A percentile compares a stretch with the other conserved stretches of the same genome.
Evolutionary conservation across 768 basidiomycete species (phyloP).

Genomic region (Glaciozyma antarctica): DNA sequence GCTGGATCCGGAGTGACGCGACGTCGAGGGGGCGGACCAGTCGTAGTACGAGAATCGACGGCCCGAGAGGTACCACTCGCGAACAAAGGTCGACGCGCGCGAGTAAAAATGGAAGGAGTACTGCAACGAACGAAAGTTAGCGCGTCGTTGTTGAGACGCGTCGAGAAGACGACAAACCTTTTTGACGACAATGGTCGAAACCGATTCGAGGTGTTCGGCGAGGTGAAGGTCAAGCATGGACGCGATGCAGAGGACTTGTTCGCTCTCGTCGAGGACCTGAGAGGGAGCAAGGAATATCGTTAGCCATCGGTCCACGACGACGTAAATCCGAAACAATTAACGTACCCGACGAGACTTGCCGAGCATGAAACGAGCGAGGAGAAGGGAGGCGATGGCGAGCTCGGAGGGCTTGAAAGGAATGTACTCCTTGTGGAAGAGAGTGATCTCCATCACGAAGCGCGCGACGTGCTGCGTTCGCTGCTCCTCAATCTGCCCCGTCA

Average conservation of each 20-base stretch:
- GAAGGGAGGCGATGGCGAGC: slow-evolving; percentile 79
- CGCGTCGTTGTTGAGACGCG: background rate
- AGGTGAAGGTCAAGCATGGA: slow-evolving; percentile 76
- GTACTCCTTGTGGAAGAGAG: slow-evolving; percentile 94
- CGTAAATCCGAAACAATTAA: background rate
- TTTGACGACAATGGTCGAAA: slow-evolving; percentile 92
- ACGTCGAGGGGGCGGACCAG: slow-evolving; percentile 4
- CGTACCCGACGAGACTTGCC: slow-evolving; percentile 24
- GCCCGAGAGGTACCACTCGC: slow-evolving; percentile 87
- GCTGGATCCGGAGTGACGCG: background rate
- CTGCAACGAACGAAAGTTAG: background rate
- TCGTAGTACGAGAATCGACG: slow-evolving; percentile 43
- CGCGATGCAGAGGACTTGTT: slow-evolving; percentile 71
- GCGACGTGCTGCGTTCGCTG: slow-evolving; percentile 88
- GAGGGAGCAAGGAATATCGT: background rate
- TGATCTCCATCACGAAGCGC: slow-evolving; percentile 98
- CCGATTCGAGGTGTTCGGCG: slow-evolving; percentile 72
- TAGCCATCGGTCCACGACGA: background rate
- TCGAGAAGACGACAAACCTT: slow-evolving; percentile 44
- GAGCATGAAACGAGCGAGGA: slow-evolving; percentile 78
- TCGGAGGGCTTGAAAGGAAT: slow-evolving; percentile 73
- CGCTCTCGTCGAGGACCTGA: slow-evolving; percentile 61
- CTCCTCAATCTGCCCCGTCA: slow-evolving; percentile 56
- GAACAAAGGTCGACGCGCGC: slow-evolving; percentile 84
- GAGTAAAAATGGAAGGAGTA: slow-evolving; percentile 92